Evolutionary conservation across 2,329 filamentous ascomycete species (phyloP), one percentile per base, ranked within the genome.

Genomic region (Aspergillus pseudonomiae): DNA sequence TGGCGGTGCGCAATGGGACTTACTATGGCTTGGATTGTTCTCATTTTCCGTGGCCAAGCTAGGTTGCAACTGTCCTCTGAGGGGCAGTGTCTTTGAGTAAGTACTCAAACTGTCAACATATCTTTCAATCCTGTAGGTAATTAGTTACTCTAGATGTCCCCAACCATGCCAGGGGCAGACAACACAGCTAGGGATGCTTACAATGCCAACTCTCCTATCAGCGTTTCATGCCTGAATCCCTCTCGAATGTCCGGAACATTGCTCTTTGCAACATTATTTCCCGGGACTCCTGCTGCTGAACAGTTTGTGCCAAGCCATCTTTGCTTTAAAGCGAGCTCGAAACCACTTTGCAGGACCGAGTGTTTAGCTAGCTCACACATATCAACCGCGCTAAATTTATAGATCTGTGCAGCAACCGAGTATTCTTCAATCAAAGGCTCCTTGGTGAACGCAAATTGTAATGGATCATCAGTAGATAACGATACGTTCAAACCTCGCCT

Each of bases 311-410:
- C 95, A 5, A 99, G 82, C 94, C 94, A 99, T 77, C 93, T 88
- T 74, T 94, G 89, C 80, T 99, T 99, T 72, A 98, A 84, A 14
- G 89, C 86, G 71, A 91, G 84, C 76, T 99, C 95, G 74, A 96
- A 99, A 7, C 95, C 95, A 75, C 93, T 96, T 77, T 99, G 95
- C 71, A 90, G 88, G 46, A 99, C 95, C 11, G 93, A 97, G 76
- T 98, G 94, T 80, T 97, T 97, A 28, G 95, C 95, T 62, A 99
- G 80, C 80, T 99, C 95, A 75, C 95, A 98, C 95, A 99, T 99
- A 74, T 99, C 95, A 4, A 98, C 94, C 0, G 94, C 91, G 73
- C 90, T 96, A 45, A 99, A 87, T 80, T 98, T 98, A 82, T 98
- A 99, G 63, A 99, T 99, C 79, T 99, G 95, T 5, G 95, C 95